These are phyloP conservation scores for Davidsoniella neocaledoniae DNA, from an alignment of 2,329 filamentous ascomycete species.

Conservation along the genomic window DNA sequence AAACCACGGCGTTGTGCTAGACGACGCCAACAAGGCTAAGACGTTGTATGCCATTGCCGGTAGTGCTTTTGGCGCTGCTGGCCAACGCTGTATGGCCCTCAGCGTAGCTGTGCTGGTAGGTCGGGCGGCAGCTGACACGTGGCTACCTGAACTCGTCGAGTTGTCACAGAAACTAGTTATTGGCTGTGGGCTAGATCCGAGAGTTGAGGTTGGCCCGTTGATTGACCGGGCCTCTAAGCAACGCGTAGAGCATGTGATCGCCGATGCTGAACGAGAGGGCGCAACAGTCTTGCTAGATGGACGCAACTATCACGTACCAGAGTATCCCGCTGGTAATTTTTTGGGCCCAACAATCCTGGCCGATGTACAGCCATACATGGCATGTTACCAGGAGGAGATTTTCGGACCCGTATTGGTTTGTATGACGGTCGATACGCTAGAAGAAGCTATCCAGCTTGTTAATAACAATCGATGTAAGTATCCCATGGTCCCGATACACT, in stretches of 20 bases:
- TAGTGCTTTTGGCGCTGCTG: slow-evolving; percentile 34
- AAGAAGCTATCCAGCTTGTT: slow-evolving; percentile 16
- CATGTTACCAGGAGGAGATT: slow-evolving; percentile 18
- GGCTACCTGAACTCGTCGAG: slow-evolving; percentile 46
- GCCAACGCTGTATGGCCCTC: slow-evolving; percentile 44
- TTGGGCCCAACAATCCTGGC: slow-evolving; percentile 16
- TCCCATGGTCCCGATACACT: not conserved
- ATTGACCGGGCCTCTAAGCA: slow-evolving; percentile 14
- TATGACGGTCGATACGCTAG: slow-evolving; percentile 15
- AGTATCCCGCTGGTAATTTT: slow-evolving; percentile 17
- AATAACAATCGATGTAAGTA: slow-evolving; percentile 18
- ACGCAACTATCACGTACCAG: slow-evolving; percentile 13
- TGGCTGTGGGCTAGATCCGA: slow-evolving; percentile 14
- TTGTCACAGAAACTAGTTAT: slow-evolving; percentile 35
- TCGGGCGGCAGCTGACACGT: slow-evolving; percentile 38
- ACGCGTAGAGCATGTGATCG: slow-evolving; percentile 15
- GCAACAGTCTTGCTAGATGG: slow-evolving; percentile 17
- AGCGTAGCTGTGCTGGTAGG: slow-evolving; percentile 47
- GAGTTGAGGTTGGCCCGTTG: slow-evolving; percentile 15
- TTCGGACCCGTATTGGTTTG: slow-evolving; percentile 18
- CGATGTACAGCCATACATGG: slow-evolving; percentile 15
- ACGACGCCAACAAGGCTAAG: slow-evolving; percentile 45
- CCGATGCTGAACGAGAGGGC: slow-evolving; percentile 15
- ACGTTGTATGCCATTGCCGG: slow-evolving; percentile 35
- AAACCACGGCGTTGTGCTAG: slow-evolving; percentile 45